Conservation (phyloP, 257 asterid genomes). For the Nicotiana tomentosiformis region DNA sequence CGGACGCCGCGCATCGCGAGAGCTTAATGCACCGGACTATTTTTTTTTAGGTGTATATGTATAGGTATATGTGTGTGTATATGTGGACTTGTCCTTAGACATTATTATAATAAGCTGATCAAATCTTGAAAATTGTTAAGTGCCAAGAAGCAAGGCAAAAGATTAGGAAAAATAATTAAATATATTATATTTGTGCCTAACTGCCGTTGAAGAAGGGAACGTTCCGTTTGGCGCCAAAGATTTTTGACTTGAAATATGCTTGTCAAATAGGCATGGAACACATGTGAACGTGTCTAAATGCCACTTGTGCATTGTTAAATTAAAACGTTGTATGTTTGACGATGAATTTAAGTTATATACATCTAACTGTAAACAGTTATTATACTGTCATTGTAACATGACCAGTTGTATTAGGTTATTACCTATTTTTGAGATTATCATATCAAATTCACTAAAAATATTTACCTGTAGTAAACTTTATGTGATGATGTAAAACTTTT, state of each 20-base stretch:
- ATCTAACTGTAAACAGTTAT: neutral
- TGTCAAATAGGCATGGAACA: slow-evolving; percentile 27
- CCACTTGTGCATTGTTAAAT: slow-evolving; percentile 16
- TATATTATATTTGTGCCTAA: slow-evolving; percentile 45
- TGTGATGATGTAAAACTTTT: neutral
- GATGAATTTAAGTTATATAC: neutral
- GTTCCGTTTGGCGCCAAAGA: slow-evolving; percentile 48
- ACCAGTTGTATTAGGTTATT: neutral
- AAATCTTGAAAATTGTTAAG: neutral
- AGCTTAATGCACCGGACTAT: too few species aligned
- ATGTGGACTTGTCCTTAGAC: neutral
- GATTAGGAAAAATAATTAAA: neutral
- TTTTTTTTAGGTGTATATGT: too few species aligned
- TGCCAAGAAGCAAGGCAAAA: slow-evolving; percentile 11
- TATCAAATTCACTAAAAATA: neutral
- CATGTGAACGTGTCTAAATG: slow-evolving; percentile 31
- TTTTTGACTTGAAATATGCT: slow-evolving; percentile 34
- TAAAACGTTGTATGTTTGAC: too few species aligned
- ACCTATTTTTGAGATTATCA: neutral
- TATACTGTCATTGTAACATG: neutral
- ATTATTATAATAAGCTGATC: neutral
- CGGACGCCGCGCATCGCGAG: too few species aligned
- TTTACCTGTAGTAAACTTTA: neutral
- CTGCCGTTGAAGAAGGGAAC: slow-evolving; percentile 39
- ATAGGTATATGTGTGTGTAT: too few species aligned